Conservation (phyloP, 768 basidiomycete species). For the Boletus sensibilis region DNA sequence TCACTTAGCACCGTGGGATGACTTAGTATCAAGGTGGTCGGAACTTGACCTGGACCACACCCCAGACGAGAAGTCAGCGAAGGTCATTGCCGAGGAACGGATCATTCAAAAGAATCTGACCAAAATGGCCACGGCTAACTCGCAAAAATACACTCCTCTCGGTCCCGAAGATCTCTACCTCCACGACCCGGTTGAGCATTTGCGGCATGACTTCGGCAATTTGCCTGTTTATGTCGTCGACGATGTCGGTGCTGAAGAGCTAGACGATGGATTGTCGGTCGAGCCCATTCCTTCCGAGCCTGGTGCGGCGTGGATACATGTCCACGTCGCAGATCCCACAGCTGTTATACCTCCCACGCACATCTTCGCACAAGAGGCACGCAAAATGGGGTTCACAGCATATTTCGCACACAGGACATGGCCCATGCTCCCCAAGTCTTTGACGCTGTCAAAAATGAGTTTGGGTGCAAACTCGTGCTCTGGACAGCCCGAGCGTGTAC, state of each 20-base stretch:
- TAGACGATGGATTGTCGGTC: conserved; percentile 92
- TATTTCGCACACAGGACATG: conserved; percentile 67
- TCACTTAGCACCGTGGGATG: conserved; percentile 78
- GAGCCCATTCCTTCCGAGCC: conserved; percentile 63
- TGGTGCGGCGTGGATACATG: conserved; percentile 73
- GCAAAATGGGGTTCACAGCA: conserved; percentile 44
- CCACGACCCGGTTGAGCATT: conserved; percentile 59
- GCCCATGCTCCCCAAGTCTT: conserved; percentile 68
- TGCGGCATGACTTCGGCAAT: conserved; percentile 86
- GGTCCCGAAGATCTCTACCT: conserved; percentile 66
- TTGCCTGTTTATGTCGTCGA: conserved; percentile 87
- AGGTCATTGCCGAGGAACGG: conserved; percentile 33
- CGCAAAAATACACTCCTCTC: conserved; percentile 35
- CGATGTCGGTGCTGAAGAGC: conserved; percentile 71
- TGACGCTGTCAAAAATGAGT: conserved; percentile 52
- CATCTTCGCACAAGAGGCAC: conserved; percentile 56
- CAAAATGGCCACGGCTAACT: conserved; percentile 2
- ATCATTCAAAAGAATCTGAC: conserved; percentile 21
- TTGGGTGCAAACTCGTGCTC: conserved; percentile 38
- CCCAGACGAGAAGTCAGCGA: conserved; percentile 30
- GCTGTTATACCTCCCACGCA: conserved; percentile 72
- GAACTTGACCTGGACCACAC: conserved; percentile 30
- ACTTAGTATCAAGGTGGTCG: conserved; percentile 45
- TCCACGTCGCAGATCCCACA: conserved; percentile 93
- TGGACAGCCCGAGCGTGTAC: conserved; percentile 50